Evolutionary conservation across 2,329 filamentous ascomycete species (phyloP), one percentile per base, ranked within the genome.

Genomic region (Paramyrothecium sp.): DNA sequence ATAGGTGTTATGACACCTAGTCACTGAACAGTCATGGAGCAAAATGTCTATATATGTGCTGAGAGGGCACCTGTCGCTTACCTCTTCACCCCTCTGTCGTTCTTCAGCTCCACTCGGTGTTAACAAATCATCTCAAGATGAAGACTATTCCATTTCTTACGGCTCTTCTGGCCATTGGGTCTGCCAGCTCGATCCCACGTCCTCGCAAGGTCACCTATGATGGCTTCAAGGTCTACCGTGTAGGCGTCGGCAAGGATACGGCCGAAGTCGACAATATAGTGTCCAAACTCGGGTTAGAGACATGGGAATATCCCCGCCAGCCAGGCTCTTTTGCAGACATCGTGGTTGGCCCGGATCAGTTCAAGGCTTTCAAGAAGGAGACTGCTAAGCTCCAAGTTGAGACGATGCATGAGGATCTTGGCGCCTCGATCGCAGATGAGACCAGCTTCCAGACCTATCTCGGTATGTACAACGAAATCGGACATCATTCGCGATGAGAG

Each of bases 171-270:
- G 60, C 62, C 30, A 56, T 57, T 26, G 62, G 57, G 34, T 52
- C 59, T 22, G 56, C 61, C 19, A 60, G 55, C n/a, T 55, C 46
- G 11, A 7, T 56, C 30, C 56, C 56, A 5, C 54, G 34, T 22
- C 50, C 54, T 44, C 38, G 13, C 17, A 58, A 57, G 34, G 66
- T 75, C 5, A 73, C 72, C 0, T 81, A 80, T 56, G 67, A 75
- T 54, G 77, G 77, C 3, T 77, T 75, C 68, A 77, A 78, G 60
- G 77, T 77, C n/a, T 73, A 75, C 54, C 75, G 76, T 20, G 64
- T 80, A n/a, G 65, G 72, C 8, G 71, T 75, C 38, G 67, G 69
- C 19, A 60, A 71, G 48, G 63, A 74, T 52, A 67, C 67, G 20
- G 64, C 62, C 56, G 63, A 63, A 20, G 61, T 78, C 53, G 69